Evolutionary conservation across 23 red algal species (phyloP).

Genomic region (Rhodosorus marinus): DNA sequence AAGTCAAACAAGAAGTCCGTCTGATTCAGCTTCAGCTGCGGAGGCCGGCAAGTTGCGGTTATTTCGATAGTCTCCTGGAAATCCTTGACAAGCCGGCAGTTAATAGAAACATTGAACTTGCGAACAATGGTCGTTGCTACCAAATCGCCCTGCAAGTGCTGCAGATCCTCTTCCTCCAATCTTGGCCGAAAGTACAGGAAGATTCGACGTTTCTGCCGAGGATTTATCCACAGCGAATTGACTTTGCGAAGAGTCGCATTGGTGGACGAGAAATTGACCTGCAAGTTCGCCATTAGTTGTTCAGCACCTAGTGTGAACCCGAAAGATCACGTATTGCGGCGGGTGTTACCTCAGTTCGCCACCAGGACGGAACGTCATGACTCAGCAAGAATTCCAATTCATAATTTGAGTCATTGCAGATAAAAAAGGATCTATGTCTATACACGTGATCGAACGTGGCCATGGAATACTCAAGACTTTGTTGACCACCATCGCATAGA

Average conservation of each 20-base stretch:
- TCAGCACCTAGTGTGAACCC: no score
- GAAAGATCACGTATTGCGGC: no score
- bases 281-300: no score
- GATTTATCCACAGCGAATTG: background rate
- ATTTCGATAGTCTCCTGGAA: conserved; percentile 8
- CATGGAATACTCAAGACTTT: no score
- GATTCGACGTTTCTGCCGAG: background rate
- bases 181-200: background rate
- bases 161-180: background rate
- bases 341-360: no score
- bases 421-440: background rate
- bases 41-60: conserved; percentile 1
- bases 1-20: conserved; percentile 2
- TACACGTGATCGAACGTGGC: background rate
- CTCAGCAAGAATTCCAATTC: background rate
- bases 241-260: background rate
- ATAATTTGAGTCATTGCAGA: background rate
- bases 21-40: background rate
- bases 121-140: background rate
- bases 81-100: conserved; percentile 4
- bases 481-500: no score
- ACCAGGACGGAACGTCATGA: background rate
- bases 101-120: conserved; percentile 4
- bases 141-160: background rate
- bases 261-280: background rate